These are phyloP conservation scores for Rhodotorula sp. DNA, from an alignment of 1,284 basidiomycete species.

Conservation along the genomic window DNA sequence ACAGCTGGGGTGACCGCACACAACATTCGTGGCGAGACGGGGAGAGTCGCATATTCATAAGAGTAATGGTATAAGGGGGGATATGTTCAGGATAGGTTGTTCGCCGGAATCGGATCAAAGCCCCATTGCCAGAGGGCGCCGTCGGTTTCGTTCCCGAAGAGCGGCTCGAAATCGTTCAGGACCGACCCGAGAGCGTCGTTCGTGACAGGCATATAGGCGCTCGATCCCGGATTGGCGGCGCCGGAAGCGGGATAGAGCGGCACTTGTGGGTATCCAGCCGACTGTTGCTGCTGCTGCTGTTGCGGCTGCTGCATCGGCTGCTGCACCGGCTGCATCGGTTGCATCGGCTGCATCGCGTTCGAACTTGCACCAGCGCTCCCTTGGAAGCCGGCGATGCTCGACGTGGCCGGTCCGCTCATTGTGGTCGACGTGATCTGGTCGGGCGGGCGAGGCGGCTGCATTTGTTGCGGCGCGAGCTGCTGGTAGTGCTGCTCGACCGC, in stretches of 20 bases:
- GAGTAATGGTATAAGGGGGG: background rate
- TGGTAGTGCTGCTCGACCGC: constrained; percentile 1
- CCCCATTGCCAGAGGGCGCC: constrained; percentile 30
- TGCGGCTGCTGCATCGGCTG: background rate
- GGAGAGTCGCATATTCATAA: background rate
- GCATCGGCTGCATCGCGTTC: background rate
- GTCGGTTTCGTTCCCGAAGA: constrained; percentile 27
- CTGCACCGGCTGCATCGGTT: background rate
- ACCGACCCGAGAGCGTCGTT: constrained; percentile 31
- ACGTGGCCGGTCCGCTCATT: background rate
- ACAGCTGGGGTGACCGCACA: background rate
- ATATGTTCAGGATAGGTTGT: background rate
- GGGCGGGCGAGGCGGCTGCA: background rate
- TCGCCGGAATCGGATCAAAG: background rate
- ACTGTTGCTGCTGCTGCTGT: background rate
- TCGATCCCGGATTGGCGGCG: background rate
- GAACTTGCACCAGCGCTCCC: background rate
- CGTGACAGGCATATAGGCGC: constrained; percentile 23
- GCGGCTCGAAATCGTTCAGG: constrained; percentile 34
- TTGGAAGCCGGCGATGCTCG: constrained; percentile 1
- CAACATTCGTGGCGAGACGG: background rate
- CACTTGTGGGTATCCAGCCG: background rate
- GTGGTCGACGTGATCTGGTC: background rate
- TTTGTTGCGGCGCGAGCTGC: background rate
- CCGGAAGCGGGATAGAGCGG: background rate